phyloP scores from a whole-genome alignment of 164 flowering plant genomes.

The Nymphaea colorata region DNA sequence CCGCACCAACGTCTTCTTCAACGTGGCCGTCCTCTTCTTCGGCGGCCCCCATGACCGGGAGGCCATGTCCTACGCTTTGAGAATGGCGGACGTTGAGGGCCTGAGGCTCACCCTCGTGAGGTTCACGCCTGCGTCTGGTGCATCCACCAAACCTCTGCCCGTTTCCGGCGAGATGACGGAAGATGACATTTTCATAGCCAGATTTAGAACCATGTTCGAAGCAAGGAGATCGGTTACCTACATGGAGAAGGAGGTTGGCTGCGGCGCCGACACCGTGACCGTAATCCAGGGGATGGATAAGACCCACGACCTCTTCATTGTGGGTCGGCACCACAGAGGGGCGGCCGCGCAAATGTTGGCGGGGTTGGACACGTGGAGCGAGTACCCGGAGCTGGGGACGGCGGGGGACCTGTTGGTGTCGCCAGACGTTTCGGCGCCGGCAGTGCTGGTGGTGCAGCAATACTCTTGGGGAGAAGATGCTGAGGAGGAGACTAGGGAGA shows the following conservation, averaged over 20 bases:
- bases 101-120: background rate
- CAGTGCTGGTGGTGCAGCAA: conserved; percentile 32
- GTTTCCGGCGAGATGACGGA: conserved; percentile 8
- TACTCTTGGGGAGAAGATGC: conserved; percentile 2
- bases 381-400: conserved; percentile 24
- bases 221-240: conserved; percentile 9
- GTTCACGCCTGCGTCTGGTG: background rate
- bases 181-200: conserved; percentile 12
- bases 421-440: conserved; percentile 9
- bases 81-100: background rate
- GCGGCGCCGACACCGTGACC: conserved; percentile 6
- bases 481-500: background rate
- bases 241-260: conserved; percentile 19
- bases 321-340: conserved; percentile 19
- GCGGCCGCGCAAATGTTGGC: conserved; percentile 9
- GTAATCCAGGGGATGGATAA: conserved; percentile 8
- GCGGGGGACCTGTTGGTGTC: conserved; percentile 29
- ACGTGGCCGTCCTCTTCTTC: background rate
- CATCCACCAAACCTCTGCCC: background rate
- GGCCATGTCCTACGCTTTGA: background rate
- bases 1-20: background rate
- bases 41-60: background rate
- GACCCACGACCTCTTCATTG: conserved; percentile 18
- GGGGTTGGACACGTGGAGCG: conserved; percentile 14
- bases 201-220: conserved; percentile 3